These are phyloP conservation scores for Mycena pura DNA, from an alignment of 768 basidiomycete genomes.

Conservation along the genomic window DNA sequence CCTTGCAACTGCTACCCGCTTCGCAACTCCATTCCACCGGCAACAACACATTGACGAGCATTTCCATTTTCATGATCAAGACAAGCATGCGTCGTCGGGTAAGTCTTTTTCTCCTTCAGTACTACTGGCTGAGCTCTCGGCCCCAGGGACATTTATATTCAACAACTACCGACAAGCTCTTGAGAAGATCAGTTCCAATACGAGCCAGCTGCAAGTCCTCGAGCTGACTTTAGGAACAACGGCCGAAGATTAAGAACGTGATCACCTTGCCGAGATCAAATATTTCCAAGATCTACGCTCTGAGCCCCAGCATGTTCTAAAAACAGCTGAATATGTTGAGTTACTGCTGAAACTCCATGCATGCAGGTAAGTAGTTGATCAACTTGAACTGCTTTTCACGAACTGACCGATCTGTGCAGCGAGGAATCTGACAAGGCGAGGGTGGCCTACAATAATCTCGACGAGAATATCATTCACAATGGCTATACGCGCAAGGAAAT, in stretches of 20 bases:
- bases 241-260: not conserved
- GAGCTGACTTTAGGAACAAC: not conserved
- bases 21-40: slow-evolving; percentile 30
- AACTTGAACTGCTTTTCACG: not conserved
- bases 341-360: not conserved
- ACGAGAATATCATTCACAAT: not conserved
- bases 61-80: slow-evolving; percentile 26
- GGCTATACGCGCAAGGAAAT: not conserved
- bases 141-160: not conserved
- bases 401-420: not conserved
- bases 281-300: not conserved
- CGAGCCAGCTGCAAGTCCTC: not conserved
- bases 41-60: slow-evolving; percentile 33
- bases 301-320: not conserved
- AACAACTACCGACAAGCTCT: not conserved
- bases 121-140: not conserved
- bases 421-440: not conserved
- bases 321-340: slow-evolving; percentile 1
- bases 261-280: not conserved
- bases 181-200: not conserved
- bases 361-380: not conserved
- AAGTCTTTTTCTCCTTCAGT: not conserved
- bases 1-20: slow-evolving; percentile 29
- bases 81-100: slow-evolving; percentile 29
- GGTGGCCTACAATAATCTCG: not conserved